Base-by-base conservation (phyloP, 2,329 filamentous ascomycete genomes). In the Cladosporium sp. region DNA sequence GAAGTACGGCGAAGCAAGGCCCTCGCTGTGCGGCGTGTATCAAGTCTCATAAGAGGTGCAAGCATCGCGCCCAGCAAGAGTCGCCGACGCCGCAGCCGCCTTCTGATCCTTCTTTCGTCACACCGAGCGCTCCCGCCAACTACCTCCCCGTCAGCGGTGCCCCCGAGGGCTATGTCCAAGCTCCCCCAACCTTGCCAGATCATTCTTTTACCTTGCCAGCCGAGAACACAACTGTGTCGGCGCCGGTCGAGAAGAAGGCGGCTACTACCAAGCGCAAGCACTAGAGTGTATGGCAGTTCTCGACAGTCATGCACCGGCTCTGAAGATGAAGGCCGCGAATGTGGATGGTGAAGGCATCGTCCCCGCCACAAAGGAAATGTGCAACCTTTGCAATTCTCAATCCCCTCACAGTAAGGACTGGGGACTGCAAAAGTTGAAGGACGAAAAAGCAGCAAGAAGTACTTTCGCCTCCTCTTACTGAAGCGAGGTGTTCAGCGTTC, bases 21-120 rank as follows among this genome's bases (percentile, higher is more conserved):
- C 51, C 51, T 35, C 51, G 51, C 39, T 54, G 51, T 34, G 37
- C 37, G 12, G 34, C 22, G 15, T 54, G 51, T 12, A 22, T 44
- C 25, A 44, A 44, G 28, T 24, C 37, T 22, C 51, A 54, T 19
- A 48, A 48, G 45, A 48, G 25, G 34, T 48, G 45, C 19, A 48
- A 25, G 15, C 45, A 48, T 25, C 45, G 45, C 13, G 17, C 13
- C 42, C 42, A 28, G 13, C n/a, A 6, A 39, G 24, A 48, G 9
- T 48, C 45, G 22, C 42, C 42, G 42, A 28, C 42, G 17, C 42
- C 22, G 10, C 42, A 45, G 20, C 20, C 42, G n/a, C 22, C 22
- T 4, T 15, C 24, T 9, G 22, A 28, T 4, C n/a, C 24, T 3
- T 8, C 12, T 9, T 20, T 48, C 12, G 28, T 17, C 45, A n/a